Conservation (phyloP, 345 rosid species). For the Kandelia obovata region DNA sequence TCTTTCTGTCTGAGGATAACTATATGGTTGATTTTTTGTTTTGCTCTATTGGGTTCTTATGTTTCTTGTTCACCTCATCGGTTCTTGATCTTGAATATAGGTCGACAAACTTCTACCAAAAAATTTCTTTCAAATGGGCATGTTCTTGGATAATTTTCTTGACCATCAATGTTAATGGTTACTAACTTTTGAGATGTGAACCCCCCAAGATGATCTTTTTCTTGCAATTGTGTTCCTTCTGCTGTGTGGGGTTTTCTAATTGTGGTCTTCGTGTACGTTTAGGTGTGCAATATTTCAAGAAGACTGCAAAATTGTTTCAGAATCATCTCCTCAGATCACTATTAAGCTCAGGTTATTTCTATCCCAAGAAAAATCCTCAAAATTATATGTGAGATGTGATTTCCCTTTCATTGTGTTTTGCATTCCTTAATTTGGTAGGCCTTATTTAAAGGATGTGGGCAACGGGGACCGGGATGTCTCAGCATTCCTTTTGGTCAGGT, state of each 20-base stretch:
- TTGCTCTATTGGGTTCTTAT: background rate
- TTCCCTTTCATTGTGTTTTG: conserved; percentile 18
- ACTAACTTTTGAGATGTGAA: too few species aligned
- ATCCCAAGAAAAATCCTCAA: conserved; percentile 12
- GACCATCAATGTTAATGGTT: too few species aligned
- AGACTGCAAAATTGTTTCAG: conserved; percentile 67
- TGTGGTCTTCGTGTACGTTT: conserved; percentile 17
- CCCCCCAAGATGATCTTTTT: background rate
- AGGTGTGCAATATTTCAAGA: conserved; percentile 90
- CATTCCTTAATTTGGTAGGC: conserved; percentile 51
- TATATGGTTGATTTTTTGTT: background rate
- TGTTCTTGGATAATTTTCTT: too few species aligned
- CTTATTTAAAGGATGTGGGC: conserved; percentile 90
- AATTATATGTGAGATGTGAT: conserved; percentile 12
- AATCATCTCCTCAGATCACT: conserved; percentile 54
- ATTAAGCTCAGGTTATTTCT: conserved; percentile 73
- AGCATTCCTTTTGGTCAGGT: conserved; percentile 78
- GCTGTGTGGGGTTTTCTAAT: background rate
- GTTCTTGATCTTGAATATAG: too few species aligned
- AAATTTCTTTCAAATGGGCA: too few species aligned
- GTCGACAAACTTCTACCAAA: too few species aligned
- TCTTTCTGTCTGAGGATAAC: background rate
- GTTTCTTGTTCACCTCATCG: too few species aligned
- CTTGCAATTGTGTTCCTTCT: background rate
- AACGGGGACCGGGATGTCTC: conserved; percentile 78